phyloP scores from a whole-genome alignment of 352 stramenopile species.

The Paralagenidium karlingii region DNA sequence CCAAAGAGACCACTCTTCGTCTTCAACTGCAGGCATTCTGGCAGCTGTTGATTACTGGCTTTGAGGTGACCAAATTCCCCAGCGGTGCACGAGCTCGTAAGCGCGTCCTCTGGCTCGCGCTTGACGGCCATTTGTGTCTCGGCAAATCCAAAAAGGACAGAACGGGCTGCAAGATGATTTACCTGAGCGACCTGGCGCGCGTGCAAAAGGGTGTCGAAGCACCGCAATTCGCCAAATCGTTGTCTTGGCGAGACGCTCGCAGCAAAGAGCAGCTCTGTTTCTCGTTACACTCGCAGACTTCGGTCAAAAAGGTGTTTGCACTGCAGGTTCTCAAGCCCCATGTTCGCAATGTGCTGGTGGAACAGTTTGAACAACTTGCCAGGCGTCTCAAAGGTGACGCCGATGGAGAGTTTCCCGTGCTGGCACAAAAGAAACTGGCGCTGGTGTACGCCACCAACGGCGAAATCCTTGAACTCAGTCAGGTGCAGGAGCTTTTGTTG shows the following conservation, averaged over 20 bases:
- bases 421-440: slow-evolving; percentile 23
- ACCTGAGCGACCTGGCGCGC: slow-evolving; percentile 31
- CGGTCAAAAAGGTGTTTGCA: slow-evolving; percentile 27
- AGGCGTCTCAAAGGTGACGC: slow-evolving; percentile 26
- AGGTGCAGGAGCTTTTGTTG: slow-evolving; percentile 30
- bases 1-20: slow-evolving; percentile 14
- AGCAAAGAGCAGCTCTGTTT: slow-evolving; percentile 31
- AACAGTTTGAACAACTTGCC: slow-evolving; percentile 27
- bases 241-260: slow-evolving; percentile 29
- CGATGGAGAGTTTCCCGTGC: slow-evolving; percentile 34
- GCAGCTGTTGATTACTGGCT: slow-evolving; percentile 38
- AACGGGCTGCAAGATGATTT: slow-evolving; percentile 21
- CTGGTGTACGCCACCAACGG: slow-evolving; percentile 24
- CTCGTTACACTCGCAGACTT: slow-evolving; percentile 20
- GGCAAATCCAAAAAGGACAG: slow-evolving; percentile 28
- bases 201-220: slow-evolving; percentile 25
- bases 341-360: slow-evolving; percentile 32
- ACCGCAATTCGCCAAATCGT: slow-evolving; percentile 33
- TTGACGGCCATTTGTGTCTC: slow-evolving; percentile 29
- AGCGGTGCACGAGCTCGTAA: slow-evolving; percentile 29
- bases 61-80: slow-evolving; percentile 33
- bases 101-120: slow-evolving; percentile 29
- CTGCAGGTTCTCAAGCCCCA: slow-evolving; percentile 26
- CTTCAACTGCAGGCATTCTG: slow-evolving; percentile 38
- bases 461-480: slow-evolving; percentile 21